phyloP scores from a whole-genome alignment of 805 yeast species.

The Candida namnaoensis region DNA sequence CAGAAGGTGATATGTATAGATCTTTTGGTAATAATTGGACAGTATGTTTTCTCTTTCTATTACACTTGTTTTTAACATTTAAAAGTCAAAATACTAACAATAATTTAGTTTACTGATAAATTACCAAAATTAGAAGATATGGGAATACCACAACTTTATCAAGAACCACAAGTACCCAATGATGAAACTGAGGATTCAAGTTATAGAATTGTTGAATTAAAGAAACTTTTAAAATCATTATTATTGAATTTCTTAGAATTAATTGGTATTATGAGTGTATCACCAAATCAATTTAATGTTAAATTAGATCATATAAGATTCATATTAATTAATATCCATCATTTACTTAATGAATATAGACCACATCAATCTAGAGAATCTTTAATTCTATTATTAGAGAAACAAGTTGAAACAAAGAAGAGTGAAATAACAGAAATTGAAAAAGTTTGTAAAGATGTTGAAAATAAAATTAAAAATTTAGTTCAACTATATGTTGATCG shows the following conservation, averaged over 20 bases:
- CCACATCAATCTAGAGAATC: conserved; percentile 95
- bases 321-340: conserved; percentile 84
- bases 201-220: conserved; percentile 59
- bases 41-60: conserved; percentile 11
- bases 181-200: conserved; percentile 28
- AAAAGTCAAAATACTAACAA: conserved; percentile 1
- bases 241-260: conserved; percentile 76
- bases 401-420: conserved; percentile 58
- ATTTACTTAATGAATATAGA: conserved; percentile 81
- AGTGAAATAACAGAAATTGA: conserved; percentile 39
- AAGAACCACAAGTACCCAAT: conserved; percentile 14
- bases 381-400: conserved; percentile 62
- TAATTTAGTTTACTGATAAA: conserved; percentile 40
- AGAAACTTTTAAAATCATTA: conserved; percentile 70
- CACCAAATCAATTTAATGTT: conserved; percentile 54
- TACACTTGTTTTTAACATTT: not conserved
- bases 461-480: conserved; percentile 24
- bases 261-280: conserved; percentile 64
- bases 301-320: conserved; percentile 76
- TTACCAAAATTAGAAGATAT: conserved; percentile 68
- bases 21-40: conserved; percentile 93
- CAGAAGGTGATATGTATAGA: conserved; percentile 58
- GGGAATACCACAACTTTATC: conserved; percentile 72
- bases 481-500: conserved; percentile 20
- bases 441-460: conserved; percentile 30